Evolutionary conservation across 805 yeast species (phyloP), one percentile per base, ranked within the genome.

Genomic region (Candida sphagnicola): DNA sequence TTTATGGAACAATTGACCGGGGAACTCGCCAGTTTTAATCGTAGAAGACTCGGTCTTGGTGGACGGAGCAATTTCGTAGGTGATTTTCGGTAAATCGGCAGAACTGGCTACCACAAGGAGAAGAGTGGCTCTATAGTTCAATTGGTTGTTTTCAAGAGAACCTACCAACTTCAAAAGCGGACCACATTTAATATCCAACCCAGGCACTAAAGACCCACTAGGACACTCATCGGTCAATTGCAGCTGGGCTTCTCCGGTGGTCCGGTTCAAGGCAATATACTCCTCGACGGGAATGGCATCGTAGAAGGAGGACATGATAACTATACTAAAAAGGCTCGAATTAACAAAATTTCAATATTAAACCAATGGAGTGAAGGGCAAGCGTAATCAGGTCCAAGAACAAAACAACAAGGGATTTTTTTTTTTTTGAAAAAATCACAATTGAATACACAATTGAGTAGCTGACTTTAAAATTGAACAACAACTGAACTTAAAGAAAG

Each of bases 131-230:
- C 89, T 60, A 64, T 88, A 90, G 31, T 74, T 65, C 18, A 56
- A 47, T 5, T 62, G 34, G 3, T 63, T 57, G 3, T 65, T 62
- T 46, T 85, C 88, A 31, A 69, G 62, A 34, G 83, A 76, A 5
- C 83, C 89, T 42, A 78, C 62, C 34, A 82, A 74, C 41, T 93
- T 69, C 35, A 90, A 61, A 21, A 82, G 65, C 0, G 98, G 98
- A 2, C 98, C 98, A 55, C 86, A 80, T 35, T 70, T 63, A 15
- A 81, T 65, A 28, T 74, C 70, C n/a, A 70, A 39, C 5, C 59
- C 61, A 8, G 50, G 59, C 24, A 59, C 38, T 12, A 53, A 51
- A 8, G 51, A 55, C 2, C 51, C 49, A 8, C 36, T 42, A 1
- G 72, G 72, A 31, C 53, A 46, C 17, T 47, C 43, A 17, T 51